Conservation (phyloP, 1,284 basidiomycete genomes). For the Trametes pubescens region DNA sequence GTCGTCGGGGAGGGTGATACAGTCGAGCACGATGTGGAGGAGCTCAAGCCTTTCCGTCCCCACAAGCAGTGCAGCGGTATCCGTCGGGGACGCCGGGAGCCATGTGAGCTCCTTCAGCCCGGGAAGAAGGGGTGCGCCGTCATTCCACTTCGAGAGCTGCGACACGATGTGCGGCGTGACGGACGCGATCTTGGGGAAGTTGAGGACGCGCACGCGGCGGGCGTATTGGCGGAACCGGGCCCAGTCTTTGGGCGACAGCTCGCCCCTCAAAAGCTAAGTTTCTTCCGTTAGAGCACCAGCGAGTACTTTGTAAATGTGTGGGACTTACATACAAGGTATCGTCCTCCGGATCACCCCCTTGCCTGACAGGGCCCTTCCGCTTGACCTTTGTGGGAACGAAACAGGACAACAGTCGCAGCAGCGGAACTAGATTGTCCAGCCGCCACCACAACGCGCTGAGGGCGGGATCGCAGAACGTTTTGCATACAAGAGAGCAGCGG, state of each 20-base stretch:
- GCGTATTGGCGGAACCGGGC: background rate
- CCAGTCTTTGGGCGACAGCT: background rate
- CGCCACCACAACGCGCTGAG: conserved; percentile 3
- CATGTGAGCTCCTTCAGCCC: conserved; percentile 9
- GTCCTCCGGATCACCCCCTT: background rate
- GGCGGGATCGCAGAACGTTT: conserved; percentile 14
- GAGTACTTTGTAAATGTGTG: background rate
- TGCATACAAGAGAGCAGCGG: conserved; percentile 6
- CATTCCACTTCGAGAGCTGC: conserved; percentile 11
- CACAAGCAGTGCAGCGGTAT: background rate
- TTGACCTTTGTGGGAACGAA: background rate
- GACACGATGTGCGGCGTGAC: conserved; percentile 13
- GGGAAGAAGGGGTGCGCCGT: conserved; percentile 8
- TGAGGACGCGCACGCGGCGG: conserved; percentile 4
- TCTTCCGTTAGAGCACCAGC: no score
- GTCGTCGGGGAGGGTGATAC: conserved; percentile 8
- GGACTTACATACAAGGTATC: conserved; percentile 9
- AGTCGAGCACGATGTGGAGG: conserved; percentile 13
- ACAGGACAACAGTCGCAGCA: background rate
- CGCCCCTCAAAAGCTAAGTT: background rate
- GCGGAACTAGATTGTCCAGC: background rate
- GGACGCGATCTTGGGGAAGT: conserved; percentile 4
- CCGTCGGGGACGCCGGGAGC: background rate
- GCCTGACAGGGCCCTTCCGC: background rate
- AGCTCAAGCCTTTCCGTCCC: background rate